phyloP scores from a whole-genome alignment of 2,329 filamentous ascomycete genomes.

The Alternaria novae-zelandiae region DNA sequence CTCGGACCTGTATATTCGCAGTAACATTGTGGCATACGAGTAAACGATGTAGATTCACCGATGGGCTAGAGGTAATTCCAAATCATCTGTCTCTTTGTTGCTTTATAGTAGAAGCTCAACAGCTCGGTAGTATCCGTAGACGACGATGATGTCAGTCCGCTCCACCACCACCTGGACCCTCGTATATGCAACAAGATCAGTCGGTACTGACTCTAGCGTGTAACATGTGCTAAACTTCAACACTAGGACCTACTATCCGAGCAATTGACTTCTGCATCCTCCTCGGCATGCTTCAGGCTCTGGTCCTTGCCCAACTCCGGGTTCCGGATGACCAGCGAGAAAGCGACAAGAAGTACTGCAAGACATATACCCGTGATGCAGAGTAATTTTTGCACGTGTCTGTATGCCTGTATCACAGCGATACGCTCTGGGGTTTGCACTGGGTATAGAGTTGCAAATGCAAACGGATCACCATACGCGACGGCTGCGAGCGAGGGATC shows the following conservation, averaged over 20 bases:
- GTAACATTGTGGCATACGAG: neutral
- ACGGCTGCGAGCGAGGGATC: constrained; percentile 51
- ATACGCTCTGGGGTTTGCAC: constrained; percentile 54
- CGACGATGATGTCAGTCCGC: neutral
- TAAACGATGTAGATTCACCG: neutral
- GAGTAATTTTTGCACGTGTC: constrained; percentile 55
- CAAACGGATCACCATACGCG: constrained; percentile 54
- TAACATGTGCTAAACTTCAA: neutral
- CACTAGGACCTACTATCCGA: neutral
- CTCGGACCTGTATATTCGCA: neutral
- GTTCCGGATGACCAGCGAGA: constrained; percentile 55
- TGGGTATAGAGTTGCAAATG: constrained; percentile 46
- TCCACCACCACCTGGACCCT: neutral
- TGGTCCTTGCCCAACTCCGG: constrained; percentile 56
- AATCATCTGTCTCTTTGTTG: neutral
- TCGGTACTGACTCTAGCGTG: neutral
- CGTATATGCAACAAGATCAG: neutral
- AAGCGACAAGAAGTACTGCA: constrained; percentile 55
- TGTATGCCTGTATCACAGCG: constrained; percentile 54
- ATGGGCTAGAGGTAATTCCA: neutral
- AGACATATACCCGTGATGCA: constrained; percentile 60
- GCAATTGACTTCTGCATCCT: neutral
- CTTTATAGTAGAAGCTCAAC: neutral
- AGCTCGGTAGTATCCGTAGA: neutral
- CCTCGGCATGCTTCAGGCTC: constrained; percentile 53